phyloP scores from a whole-genome alignment of 2,329 filamentous ascomycete genomes.

The Hirsutella minnesotensis region DNA sequence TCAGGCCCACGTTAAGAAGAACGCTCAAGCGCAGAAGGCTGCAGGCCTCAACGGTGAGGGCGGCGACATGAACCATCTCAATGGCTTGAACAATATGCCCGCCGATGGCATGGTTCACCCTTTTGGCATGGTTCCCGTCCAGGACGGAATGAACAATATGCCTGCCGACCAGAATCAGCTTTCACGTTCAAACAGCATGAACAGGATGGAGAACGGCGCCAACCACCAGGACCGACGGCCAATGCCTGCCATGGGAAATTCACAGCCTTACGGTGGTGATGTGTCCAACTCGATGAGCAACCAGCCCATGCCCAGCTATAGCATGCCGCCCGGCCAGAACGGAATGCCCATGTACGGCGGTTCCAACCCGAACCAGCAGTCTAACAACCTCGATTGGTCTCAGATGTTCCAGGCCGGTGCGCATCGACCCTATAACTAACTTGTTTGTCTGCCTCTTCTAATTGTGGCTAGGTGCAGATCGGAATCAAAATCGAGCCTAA shows the following conservation, averaged over 20 bases:
- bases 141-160: constrained; percentile 48
- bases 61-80: constrained; percentile 46
- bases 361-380: constrained; percentile 49
- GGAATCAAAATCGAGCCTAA: constrained; percentile 56
- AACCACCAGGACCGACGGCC: constrained; percentile 45
- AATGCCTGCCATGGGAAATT: constrained; percentile 41
- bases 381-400: constrained; percentile 62
- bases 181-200: constrained; percentile 49
- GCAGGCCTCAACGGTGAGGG: constrained; percentile 33
- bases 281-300: constrained; percentile 51
- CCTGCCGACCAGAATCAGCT: constrained; percentile 49
- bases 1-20: constrained; percentile 78
- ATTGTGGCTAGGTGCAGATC: constrained; percentile 58
- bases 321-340: constrained; percentile 49
- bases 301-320: constrained; percentile 53
- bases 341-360: constrained; percentile 52
- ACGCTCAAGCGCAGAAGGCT: constrained; percentile 46
- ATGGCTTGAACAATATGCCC: constrained; percentile 46
- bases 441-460: constrained; percentile 41
- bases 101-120: constrained; percentile 45
- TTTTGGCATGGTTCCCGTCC: constrained; percentile 43
- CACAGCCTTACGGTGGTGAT: constrained; percentile 45
- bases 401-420: constrained; percentile 67
- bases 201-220: constrained; percentile 42
- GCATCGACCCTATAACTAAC: constrained; percentile 49